phyloP scores from a whole-genome alignment of 768 basidiomycete genomes.

The Pisolithus marmoratus region DNA sequence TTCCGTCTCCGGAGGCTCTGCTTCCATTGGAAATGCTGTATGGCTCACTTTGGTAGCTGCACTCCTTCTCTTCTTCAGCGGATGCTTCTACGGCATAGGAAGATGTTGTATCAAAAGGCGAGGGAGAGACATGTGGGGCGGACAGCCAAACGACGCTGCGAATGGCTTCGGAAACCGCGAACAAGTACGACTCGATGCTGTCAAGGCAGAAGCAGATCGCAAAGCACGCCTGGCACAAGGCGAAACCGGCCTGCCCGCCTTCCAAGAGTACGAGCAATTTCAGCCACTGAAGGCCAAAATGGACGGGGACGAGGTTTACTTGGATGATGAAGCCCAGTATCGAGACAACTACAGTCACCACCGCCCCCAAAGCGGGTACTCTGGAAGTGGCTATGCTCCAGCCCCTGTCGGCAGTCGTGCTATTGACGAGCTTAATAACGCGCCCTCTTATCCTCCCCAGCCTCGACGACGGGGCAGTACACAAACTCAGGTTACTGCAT shows the following conservation, averaged over 20 bases:
- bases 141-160: conserved; percentile 26
- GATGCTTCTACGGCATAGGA: conserved; percentile 82
- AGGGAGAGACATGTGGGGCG: conserved; percentile 34
- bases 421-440: conserved; percentile 66
- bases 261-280: conserved; percentile 55
- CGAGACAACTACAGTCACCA: conserved; percentile 27
- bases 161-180: conserved; percentile 42
- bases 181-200: conserved; percentile 72
- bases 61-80: conserved; percentile 82
- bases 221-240: conserved; percentile 57
- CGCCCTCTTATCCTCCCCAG: conserved; percentile 40
- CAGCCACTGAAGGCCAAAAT: conserved; percentile 61
- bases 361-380: conserved; percentile 29
- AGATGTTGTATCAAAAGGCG: conserved; percentile 75
- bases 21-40: conserved; percentile 79
- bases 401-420: conserved; percentile 61
- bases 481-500: conserved; percentile 36
- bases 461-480: conserved; percentile 37
- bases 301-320: conserved; percentile 51
- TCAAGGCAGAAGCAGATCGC: conserved; percentile 82
- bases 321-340: conserved; percentile 43
- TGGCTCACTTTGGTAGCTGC: conserved; percentile 90
- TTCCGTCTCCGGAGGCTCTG: conserved; percentile 60
- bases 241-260: conserved; percentile 70
- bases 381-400: conserved; percentile 59